phyloP scores from a whole-genome alignment of 2,329 filamentous ascomycete species.

The Calcarisporium arbuscula region DNA sequence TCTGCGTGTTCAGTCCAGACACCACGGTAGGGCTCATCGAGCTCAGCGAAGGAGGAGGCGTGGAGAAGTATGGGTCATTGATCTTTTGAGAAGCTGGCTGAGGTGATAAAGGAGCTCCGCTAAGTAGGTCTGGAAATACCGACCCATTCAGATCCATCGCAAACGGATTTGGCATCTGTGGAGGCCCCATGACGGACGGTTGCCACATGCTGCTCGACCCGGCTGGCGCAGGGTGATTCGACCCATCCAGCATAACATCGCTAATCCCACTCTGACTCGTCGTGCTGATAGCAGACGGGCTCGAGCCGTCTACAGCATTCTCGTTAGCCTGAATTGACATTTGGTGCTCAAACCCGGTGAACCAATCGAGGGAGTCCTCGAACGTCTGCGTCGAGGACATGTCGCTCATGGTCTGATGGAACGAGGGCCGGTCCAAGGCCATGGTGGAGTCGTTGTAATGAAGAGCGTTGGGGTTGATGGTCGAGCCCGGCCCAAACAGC shows the following conservation, averaged over 20 bases:
- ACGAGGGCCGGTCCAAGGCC: slow-evolving; percentile 56
- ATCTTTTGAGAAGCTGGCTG: slow-evolving; percentile 65
- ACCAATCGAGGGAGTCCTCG: slow-evolving; percentile 80
- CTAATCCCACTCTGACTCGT: slow-evolving; percentile 87
- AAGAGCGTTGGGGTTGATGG: slow-evolving; percentile 66
- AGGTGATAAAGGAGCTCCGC: slow-evolving; percentile 67
- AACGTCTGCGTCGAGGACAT: slow-evolving; percentile 52
- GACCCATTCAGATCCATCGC: slow-evolving; percentile 67
- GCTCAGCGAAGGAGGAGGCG: slow-evolving; percentile 67
- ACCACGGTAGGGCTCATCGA: slow-evolving; percentile 68
- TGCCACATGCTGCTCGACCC: slow-evolving; percentile 61
- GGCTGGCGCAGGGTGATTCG: slow-evolving; percentile 53
- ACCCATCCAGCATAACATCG: slow-evolving; percentile 84
- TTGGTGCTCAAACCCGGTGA: slow-evolving; percentile 71
- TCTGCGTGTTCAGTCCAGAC: slow-evolving; percentile 55
- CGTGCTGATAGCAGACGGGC: slow-evolving; percentile 91
- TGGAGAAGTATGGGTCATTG: slow-evolving; percentile 72
- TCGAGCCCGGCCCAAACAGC: slow-evolving; percentile 62
- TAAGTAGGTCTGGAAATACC: slow-evolving; percentile 71
- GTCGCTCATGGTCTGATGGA: slow-evolving; percentile 50
- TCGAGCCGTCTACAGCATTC: slow-evolving; percentile 83
- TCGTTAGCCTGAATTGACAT: slow-evolving; percentile 68
- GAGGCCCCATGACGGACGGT: slow-evolving; percentile 61
- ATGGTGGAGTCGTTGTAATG: slow-evolving; percentile 76
- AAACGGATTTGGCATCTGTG: slow-evolving; percentile 63